Percentiles rank a stretch among this genome's conserved stretches.
Evolutionary conservation across 805 yeast species (phyloP).

Genomic region (Schwanniomyces yamadae): DNA sequence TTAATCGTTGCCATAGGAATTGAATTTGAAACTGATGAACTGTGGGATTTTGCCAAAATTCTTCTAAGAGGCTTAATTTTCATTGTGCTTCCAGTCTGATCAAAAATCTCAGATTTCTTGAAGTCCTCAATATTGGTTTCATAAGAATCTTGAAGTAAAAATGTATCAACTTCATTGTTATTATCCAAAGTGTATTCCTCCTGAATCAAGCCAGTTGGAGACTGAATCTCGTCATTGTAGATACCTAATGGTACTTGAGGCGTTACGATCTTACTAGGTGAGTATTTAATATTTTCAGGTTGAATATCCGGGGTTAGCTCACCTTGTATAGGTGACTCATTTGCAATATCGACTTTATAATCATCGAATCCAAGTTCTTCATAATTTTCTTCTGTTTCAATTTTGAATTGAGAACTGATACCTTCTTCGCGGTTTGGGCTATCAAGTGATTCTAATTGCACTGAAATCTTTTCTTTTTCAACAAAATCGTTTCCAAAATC

Average conservation of each 20-base stretch:
- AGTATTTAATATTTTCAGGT: background rate
- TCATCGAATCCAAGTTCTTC: no score
- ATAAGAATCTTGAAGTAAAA: conserved; percentile 4
- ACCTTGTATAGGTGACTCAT: no score
- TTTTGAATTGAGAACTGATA: no score
- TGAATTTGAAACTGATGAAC: background rate
- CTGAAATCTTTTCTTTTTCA: no score
- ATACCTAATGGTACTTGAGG: background rate
- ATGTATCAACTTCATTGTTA: conserved; percentile 2
- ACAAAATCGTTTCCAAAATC: no score
- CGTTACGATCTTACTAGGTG: conserved; percentile 3
- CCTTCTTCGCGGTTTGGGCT: no score
- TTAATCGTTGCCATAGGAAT: conserved; percentile 15
- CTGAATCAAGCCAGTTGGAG: conserved; percentile 7
- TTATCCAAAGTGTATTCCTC: conserved; percentile 14
- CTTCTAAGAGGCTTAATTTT: background rate
- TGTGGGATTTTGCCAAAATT: background rate
- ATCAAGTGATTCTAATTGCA: no score
- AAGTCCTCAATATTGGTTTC: background rate
- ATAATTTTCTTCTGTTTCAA: no score
- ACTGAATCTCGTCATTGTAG: background rate
- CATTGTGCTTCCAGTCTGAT: background rate
- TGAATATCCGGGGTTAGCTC: no score
- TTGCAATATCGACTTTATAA: no score
- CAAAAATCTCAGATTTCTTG: background rate